Evolutionary conservation across 768 basidiomycete species (phyloP).

Genomic region (Tremella yokohamensis): DNA sequence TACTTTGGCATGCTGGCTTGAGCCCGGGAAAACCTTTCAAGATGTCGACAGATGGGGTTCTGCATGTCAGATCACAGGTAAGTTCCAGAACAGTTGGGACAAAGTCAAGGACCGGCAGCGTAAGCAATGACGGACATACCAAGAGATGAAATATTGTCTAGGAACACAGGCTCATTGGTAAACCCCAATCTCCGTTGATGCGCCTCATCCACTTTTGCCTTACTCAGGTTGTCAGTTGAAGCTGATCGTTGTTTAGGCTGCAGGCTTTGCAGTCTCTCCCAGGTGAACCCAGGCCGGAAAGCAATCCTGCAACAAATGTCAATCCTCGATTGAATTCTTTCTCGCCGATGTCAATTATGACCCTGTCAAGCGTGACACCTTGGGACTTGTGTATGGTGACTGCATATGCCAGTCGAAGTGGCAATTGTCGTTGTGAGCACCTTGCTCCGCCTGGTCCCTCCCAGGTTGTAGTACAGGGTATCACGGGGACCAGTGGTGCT

Average conservation of each 20-base stretch:
- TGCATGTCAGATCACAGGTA: conserved; percentile 5
- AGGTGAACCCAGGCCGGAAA: background rate
- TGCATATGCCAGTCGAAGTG: background rate
- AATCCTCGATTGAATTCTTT: background rate
- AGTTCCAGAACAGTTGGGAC: conserved; percentile 2
- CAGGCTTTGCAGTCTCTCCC: background rate
- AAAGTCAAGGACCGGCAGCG: no score
- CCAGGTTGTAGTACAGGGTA: background rate
- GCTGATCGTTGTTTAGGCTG: no score
- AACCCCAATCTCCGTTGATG: no score
- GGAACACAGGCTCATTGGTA: no score
- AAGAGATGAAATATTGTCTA: no score
- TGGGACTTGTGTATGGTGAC: conserved; percentile 5
- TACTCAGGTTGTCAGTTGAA: no score
- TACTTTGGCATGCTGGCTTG: conserved; percentile 1
- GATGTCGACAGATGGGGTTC: conserved; percentile 6
- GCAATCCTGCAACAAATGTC: conserved; percentile 1
- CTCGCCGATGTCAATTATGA: background rate
- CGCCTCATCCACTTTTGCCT: no score
- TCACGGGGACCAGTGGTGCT: background rate
- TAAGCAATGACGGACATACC: no score
- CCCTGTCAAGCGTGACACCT: background rate
- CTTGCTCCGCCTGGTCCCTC: background rate
- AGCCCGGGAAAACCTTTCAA: background rate
- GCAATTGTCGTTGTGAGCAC: background rate